Base-by-base conservation (phyloP, 2,329 filamentous ascomycete genomes). In the Fusarium buharicum region DNA sequence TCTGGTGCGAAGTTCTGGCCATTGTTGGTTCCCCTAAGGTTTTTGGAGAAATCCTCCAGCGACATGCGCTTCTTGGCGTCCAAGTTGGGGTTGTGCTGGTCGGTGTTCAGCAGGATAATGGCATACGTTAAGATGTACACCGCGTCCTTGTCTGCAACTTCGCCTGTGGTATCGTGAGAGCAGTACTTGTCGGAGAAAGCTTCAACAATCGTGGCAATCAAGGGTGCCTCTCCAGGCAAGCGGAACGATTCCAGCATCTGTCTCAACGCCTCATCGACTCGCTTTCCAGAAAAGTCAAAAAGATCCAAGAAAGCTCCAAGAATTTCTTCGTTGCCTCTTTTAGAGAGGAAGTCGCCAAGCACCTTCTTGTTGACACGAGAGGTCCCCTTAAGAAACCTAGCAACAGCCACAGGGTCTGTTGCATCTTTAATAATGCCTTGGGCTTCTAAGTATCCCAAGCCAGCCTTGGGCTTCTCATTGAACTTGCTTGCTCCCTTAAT, bases 81-180 rank as follows among this genome's bases (percentile, higher is more conserved):
- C 61, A 98, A 77, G 68, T 97, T 98, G 0, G 93, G 93, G 71
- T 96, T 99, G 75, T 98, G 95, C 70, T 96, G 90, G 73, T 99
- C 95, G 1, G 94, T 97, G 72, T 99, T 99, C 53, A 99, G 81
- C 86, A 99, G 93, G 75, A 99, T 97, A 70, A 97, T 96, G 33
- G 93, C 95, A 73, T 99, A 99, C 0, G 91, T 94, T 47, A 99
- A 81, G 43, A 99, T 87, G 71, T 91, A 99, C 18, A 95, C 88
- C 8, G 93, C 88, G 74, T 99, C 95, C 68, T 91, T 90, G 71
- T 96, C 89, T 7, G 88, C 90, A 62, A 98, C 88, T 18, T 88
- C 90, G 50, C 90, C 85, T 1, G 91, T 89, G 22, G 86, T 84
- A 6, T 85, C 86, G 56, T 86, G 86, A 9, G 84, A 79, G 74